A percentile compares a stretch with the other conserved stretches of the same genome.
These are phyloP conservation scores for thale cress (Arabidopsis thaliana) DNA, from an alignment of 345 rosid species.

Conservation along the genomic window DNA sequence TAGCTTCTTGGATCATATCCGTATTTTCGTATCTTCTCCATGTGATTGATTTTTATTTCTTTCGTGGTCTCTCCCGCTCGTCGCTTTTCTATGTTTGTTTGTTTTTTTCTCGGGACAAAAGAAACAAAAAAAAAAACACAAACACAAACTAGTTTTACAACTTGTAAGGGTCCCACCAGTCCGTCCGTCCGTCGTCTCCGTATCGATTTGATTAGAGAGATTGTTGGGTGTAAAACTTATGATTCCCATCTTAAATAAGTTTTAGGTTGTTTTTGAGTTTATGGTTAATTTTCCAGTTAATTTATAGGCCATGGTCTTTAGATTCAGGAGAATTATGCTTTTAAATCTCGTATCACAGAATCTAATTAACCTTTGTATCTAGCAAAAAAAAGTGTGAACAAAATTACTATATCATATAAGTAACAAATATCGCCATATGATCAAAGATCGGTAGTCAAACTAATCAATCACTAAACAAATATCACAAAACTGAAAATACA, in stretches of 20 bases:
- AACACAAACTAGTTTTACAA: neutral
- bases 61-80: neutral
- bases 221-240: constrained; percentile 22
- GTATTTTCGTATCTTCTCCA: constrained; percentile 57
- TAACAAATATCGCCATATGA: neutral
- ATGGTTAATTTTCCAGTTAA: neutral
- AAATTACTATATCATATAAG: too few relatives aligned
- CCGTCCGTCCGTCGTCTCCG: constrained; percentile 29
- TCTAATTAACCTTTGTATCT: too few relatives aligned
- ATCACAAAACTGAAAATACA: too few relatives aligned
- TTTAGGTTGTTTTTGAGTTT: neutral
- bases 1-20: constrained; percentile 74
- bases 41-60: constrained; percentile 41
- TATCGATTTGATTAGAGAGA: constrained; percentile 15
- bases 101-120: neutral
- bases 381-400: too few relatives aligned
- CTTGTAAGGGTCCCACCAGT: constrained; percentile 12
- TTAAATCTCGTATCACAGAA: neutral
- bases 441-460: neutral
- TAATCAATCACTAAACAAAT: neutral
- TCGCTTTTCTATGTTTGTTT: neutral
- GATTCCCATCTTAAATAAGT: constrained; percentile 4
- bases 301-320: neutral
- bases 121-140: neutral
- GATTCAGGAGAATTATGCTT: neutral